Base-by-base conservation (phyloP, 1,139 yeast genomes). In the Meyerozyma elateridarum region DNA sequence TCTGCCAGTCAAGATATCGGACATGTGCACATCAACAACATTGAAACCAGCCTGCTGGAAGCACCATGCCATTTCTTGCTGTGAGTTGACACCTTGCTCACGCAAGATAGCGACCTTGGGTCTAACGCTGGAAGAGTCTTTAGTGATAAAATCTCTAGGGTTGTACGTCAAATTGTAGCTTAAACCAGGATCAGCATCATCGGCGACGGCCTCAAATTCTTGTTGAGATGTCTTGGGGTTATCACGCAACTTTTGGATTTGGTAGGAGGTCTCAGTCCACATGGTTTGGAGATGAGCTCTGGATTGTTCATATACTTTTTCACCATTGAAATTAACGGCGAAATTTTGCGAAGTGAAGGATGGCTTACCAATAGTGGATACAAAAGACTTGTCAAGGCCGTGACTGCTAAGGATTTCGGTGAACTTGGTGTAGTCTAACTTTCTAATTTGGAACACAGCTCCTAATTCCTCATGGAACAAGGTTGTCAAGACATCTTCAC, bases 81-180 rank as follows among this genome's bases (percentile, higher is more conserved):
- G 96, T 20, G 97, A 95, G 56, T 93, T 93, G 35, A 91, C 96
- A 64, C 99, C 99, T 64, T 93, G 98, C 56, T 93, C 99, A 64
- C 99, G 84, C 52, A 93, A 71, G 38, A 93, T 88, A 22, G 98
- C 98, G 42, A 93, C 98, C 60, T 78, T 82, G 31, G 98, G 98
- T 52, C 69, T 77, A 11, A 52, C 40, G 7, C 38, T 31, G n/a
- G 32, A 35, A 9, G 35, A 24, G 15, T 54, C 41, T 15, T 62
- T 52, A 14, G 58, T 51, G 27, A 70, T 54, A 32, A 68, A 67
- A 40, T 74, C 79, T 14, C 30, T 32, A 9, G 49, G 53, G 37
- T 77, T 71, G 51, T 64, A 91, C 4, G 94, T 76, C 49, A 91
- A 70, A 52, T 85, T 76, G 64, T 79, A 93, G 13, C 79, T 72